A percentile compares a stretch with the other conserved stretches of the same genome.
Evolutionary conservation across 1,284 basidiomycete genomes (phyloP).

Genomic region (Paramarasmius palmivorus): DNA sequence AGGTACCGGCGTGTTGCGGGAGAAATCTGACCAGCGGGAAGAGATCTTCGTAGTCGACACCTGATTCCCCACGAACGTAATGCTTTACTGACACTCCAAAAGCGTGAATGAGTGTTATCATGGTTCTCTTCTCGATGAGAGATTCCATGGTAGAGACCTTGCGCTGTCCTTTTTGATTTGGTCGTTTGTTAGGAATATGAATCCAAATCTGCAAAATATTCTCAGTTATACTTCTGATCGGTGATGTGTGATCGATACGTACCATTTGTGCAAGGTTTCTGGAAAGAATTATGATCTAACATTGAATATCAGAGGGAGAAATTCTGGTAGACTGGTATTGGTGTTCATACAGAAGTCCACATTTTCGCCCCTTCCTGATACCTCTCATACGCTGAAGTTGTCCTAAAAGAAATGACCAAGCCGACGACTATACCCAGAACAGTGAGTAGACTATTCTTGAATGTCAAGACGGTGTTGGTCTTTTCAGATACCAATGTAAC

Average conservation of each 20-base stretch:
- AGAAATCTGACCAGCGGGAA: constrained; percentile 64
- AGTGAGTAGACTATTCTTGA: too few species aligned
- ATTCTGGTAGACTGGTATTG: neutral
- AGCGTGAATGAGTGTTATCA: constrained; percentile 71
- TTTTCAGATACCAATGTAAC: too few species aligned
- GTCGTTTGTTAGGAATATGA: constrained; percentile 52
- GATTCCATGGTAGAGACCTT: constrained; percentile 45
- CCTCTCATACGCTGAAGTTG: too few species aligned
- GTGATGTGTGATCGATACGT: neutral
- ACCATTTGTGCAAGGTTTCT: constrained; percentile 58
- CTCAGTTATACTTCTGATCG: neutral
- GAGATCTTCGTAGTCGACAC: constrained; percentile 65
- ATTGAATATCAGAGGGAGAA: neutral
- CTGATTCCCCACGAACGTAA: constrained; percentile 60
- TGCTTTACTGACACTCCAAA: constrained; percentile 66
- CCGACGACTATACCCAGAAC: too few species aligned
- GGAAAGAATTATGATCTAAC: constrained; percentile 29
- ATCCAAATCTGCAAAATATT: constrained; percentile 74
- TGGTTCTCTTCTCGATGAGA: constrained; percentile 71
- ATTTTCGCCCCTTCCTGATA: constrained; percentile 64
- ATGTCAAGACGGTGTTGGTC: too few species aligned
- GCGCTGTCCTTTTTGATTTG: constrained; percentile 32
- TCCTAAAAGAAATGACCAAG: too few species aligned
- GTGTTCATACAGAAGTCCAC: constrained; percentile 56
- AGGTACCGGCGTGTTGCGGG: constrained; percentile 54